Conservation (phyloP, 2,329 filamentous ascomycete species). For the Chaetomium strumarium region DNA sequence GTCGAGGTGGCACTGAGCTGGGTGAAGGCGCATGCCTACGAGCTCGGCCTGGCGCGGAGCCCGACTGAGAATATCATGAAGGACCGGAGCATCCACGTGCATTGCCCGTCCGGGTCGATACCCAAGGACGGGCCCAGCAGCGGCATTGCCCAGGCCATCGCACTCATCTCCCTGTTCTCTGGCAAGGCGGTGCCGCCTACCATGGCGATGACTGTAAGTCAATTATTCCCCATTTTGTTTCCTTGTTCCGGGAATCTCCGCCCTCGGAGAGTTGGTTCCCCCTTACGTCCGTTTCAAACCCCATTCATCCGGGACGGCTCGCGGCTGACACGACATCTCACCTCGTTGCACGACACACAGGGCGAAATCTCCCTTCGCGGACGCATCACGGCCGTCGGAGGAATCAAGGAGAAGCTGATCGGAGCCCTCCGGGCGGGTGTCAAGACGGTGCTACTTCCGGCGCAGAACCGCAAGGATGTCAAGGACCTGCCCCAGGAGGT, state of each 20-base stretch:
- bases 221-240: background rate
- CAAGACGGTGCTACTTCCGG: slow-evolving; percentile 84
- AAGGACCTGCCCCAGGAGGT: slow-evolving; percentile 90
- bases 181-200: slow-evolving; percentile 81
- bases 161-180: slow-evolving; percentile 83
- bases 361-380: slow-evolving; percentile 75
- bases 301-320: background rate
- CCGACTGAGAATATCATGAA: slow-evolving; percentile 93
- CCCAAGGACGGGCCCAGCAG: slow-evolving; percentile 88
- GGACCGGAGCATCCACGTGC: slow-evolving; percentile 86
- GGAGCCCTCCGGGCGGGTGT: slow-evolving; percentile 89
- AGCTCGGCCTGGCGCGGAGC: slow-evolving; percentile 75
- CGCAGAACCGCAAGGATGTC: slow-evolving; percentile 85
- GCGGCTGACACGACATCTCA: slow-evolving; percentile 22
- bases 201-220: slow-evolving; percentile 82
- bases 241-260: slow-evolving; percentile 13
- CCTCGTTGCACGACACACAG: slow-evolving; percentile 33
- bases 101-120: slow-evolving; percentile 90
- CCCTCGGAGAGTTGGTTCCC: background rate
- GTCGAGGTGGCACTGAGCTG: slow-evolving; percentile 94
- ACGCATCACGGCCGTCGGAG: slow-evolving; percentile 86
- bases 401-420: slow-evolving; percentile 98
- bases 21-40: slow-evolving; percentile 94
- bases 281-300: slow-evolving; percentile 15
- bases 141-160: slow-evolving; percentile 89